Evolutionary conservation across 2,329 filamentous ascomycete genomes (phyloP), one percentile per base, ranked within the genome.

Genomic region (Trichoderma sp.): DNA sequence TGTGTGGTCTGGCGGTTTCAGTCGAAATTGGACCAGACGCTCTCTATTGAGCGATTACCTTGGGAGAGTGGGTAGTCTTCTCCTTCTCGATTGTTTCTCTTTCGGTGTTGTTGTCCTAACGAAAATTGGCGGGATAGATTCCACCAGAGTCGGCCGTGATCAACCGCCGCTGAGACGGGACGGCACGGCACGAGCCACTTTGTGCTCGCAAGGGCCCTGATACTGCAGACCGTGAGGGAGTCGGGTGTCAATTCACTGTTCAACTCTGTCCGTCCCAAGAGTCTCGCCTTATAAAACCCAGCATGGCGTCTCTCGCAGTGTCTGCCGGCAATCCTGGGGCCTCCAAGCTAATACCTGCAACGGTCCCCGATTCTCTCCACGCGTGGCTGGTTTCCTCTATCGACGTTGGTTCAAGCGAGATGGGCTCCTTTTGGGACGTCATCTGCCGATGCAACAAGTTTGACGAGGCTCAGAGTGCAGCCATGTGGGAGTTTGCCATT

Each of bases 381-480:
- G 14, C 61, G 2, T 69, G 67, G 64, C 43, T 51, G 7, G 9
- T 66, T 21, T 17, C 28, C 19, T 51, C 64, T 3, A 39, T 28
- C 21, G 39, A 15, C 3, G 48, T 28, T 34, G 39, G 12, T 45
- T 21, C 51, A 30, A 30, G 28, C 28, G 43, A 34, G 6, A 65
- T 56, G 65, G 48, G 64, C 3, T 68, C 66, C 6, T 72, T 73
- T 15, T 58, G 63, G 41, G 56, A 70, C 28, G 72, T 73, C 19
- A 65, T 74, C 24, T 43, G 65, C 14, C 67, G 63, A 28, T 71
- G 70, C 69, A 74, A 74, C 67, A 73, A 74, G 52, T 69, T 72
- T 28, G 66, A 72, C n/a, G 66, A 66, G 24, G 39, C 30, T 6
- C 34, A 70, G 15, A 41, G 66, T n/a, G 52, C 52, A 9, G 48